Evolutionary conservation across 768 basidiomycete species (phyloP).

Genomic region (Jaapia argillacea): DNA sequence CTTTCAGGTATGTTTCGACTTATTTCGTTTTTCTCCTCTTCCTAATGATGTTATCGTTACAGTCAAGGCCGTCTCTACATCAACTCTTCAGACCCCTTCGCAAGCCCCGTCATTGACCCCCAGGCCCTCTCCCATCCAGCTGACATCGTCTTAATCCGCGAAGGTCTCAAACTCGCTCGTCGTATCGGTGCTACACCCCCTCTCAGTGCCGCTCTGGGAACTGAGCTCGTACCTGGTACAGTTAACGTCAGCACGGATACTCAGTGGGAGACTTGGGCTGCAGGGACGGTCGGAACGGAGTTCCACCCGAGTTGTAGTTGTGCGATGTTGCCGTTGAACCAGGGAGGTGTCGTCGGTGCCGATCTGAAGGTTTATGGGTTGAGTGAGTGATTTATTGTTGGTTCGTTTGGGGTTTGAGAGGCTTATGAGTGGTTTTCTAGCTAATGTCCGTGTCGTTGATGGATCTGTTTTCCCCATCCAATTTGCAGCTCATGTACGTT

Average conservation of each 20-base stretch:
- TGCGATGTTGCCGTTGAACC: slow-evolving; percentile 44
- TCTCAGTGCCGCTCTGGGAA: slow-evolving; percentile 31
- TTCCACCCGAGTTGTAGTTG: slow-evolving; percentile 51
- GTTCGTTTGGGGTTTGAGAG: background rate
- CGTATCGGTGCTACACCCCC: background rate
- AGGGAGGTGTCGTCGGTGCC: slow-evolving; percentile 43
- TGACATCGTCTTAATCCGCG: background rate
- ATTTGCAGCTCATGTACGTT: slow-evolving; percentile 22
- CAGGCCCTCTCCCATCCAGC: background rate
- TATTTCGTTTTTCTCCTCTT: no score
- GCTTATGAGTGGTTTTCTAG: slow-evolving; percentile 12
- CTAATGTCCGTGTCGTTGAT: slow-evolving; percentile 50
- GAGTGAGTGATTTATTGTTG: no score
- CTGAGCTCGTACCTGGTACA: slow-evolving; percentile 39
- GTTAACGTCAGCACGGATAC: slow-evolving; percentile 37
- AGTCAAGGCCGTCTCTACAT: no score
- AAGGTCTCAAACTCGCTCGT: background rate
- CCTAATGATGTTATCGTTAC: no score
- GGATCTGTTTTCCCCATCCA: slow-evolving; percentile 46
- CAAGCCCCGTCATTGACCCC: background rate
- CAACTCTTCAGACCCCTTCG: background rate
- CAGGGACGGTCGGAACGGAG: slow-evolving; percentile 34
- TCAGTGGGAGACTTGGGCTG: slow-evolving; percentile 46
- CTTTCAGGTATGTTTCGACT: slow-evolving; percentile 52
- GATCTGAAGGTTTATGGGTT: slow-evolving; percentile 47